Base-by-base conservation (phyloP, 176 grass and related monocot genomes). In the Dactylis glomerata region DNA sequence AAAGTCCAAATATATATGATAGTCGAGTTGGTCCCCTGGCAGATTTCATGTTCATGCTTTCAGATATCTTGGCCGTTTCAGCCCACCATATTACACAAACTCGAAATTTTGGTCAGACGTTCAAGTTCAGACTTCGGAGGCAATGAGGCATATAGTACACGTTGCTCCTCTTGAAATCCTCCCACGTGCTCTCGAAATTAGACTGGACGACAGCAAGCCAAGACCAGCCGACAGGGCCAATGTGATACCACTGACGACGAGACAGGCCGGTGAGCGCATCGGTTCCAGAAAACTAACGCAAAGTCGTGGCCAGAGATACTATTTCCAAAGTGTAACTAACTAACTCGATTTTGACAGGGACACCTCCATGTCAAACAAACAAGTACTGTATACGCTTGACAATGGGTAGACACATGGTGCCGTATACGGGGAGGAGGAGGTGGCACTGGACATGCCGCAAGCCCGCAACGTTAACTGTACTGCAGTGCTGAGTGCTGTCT, bases 351-450 rank as follows among this genome's bases (percentile, higher is more conserved):
- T 41, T 82, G 80, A 54, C 20, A 70, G 45, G 32, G 10, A 22
- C 49, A 72, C 23, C 24, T 75, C 44, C 40, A 24, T 50, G 80
- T 62, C 80, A 78, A 87, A 70, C 64, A 81, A 41, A 22, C 45
- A 55, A 17, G 32, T n/a, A n/a, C n/a, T n/a, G n/a, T 52, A 38
- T 41, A 13, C 32, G 1, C 6, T 17, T 74, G 69, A 73, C 68
- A 72, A 5, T 31, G 70, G 42, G 26, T 4, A 1, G 24, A 73
- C 69, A 47, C 24, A 47, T 73, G 70, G 70, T 31, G 42, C 8
- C 42, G 31, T 73, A 2, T 6, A 24, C 42, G 70, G 42, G 22
- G 63, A 20, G 3, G 63, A 20, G 63, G 54, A 24, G 9, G 54
- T 57, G n/a, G n/a, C n/a, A n/a, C n/a, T n/a, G 28, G 65, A 42